Conservation (phyloP, 192 early-diverging fungal genomes). For the Entomortierella chlamydospora region DNA sequence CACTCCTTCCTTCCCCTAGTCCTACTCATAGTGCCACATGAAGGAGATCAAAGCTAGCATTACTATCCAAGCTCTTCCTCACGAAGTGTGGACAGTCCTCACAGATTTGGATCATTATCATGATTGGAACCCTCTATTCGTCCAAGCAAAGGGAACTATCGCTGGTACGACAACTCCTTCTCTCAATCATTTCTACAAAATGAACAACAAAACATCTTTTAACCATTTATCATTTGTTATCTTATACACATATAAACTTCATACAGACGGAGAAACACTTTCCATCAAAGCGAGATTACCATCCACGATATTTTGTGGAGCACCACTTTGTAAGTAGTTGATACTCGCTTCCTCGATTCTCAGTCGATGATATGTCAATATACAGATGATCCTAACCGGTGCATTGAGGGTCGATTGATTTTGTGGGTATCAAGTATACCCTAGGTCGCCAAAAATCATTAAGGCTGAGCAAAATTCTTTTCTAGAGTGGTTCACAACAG, state of each 20-base stretch:
- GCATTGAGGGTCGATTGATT: too few species aligned
- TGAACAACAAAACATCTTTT: too few species aligned
- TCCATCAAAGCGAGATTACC: conserved; percentile 25
- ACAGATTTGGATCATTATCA: conserved; percentile 35
- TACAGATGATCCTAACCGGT: too few species aligned
- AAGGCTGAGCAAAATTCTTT: conserved; percentile 31
- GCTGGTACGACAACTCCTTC: conserved; percentile 17
- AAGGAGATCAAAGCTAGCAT: conserved; percentile 44
- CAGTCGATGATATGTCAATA: too few species aligned
- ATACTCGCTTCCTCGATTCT: too few species aligned
- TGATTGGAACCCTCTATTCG: conserved; percentile 46
- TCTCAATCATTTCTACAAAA: background rate
- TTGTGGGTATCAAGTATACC: conserved; percentile 11
- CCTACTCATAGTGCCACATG: conserved; percentile 3
- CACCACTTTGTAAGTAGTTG: conserved; percentile 27
- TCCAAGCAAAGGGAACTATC: conserved; percentile 24
- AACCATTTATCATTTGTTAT: background rate
- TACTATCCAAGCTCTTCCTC: conserved; percentile 28
- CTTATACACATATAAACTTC: background rate
- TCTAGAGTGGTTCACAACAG: conserved; percentile 26
- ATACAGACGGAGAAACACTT: conserved; percentile 19
- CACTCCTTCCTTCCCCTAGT: too few species aligned
- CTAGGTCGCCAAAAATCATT: conserved; percentile 23
- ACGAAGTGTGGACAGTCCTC: conserved; percentile 34
- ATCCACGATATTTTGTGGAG: conserved; percentile 28